phyloP scores from a whole-genome alignment of 164 flowering plant species.

The Taxillus chinensis region DNA sequence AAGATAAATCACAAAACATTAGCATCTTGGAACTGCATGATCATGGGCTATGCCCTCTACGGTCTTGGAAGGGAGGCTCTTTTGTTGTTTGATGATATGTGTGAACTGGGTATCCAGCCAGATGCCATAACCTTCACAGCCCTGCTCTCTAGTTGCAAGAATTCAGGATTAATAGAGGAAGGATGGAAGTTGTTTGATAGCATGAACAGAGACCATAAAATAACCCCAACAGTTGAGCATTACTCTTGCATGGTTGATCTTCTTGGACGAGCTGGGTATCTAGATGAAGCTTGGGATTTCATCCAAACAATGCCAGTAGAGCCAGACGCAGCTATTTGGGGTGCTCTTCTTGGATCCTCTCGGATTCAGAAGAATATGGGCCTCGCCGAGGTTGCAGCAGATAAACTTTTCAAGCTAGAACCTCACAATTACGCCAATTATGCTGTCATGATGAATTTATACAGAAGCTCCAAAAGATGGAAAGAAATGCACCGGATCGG shows the following conservation, averaged over 20 bases:
- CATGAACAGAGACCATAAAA: constrained; percentile 31
- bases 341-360: constrained; percentile 53
- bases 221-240: constrained; percentile 50
- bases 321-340: constrained; percentile 59
- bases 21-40: constrained; percentile 63
- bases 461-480: constrained; percentile 36
- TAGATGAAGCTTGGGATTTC: constrained; percentile 67
- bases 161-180: constrained; percentile 46
- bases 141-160: constrained; percentile 48
- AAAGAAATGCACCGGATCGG: constrained; percentile 35
- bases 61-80: constrained; percentile 41
- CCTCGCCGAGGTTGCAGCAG: constrained; percentile 46
- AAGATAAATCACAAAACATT: constrained; percentile 28
- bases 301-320: constrained; percentile 42
- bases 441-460: constrained; percentile 38
- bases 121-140: constrained; percentile 58
- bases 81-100: constrained; percentile 36
- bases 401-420: constrained; percentile 38
- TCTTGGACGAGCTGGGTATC: constrained; percentile 51
- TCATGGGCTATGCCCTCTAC: constrained; percentile 42
- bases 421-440: constrained; percentile 56
- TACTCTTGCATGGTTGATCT: constrained; percentile 76
- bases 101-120: constrained; percentile 27
- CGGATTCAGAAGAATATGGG: constrained; percentile 32
- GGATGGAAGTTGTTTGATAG: constrained; percentile 60